Conservation (phyloP, 352 stramenopile genomes). For the Phytophthora pseudosyringae region DNA sequence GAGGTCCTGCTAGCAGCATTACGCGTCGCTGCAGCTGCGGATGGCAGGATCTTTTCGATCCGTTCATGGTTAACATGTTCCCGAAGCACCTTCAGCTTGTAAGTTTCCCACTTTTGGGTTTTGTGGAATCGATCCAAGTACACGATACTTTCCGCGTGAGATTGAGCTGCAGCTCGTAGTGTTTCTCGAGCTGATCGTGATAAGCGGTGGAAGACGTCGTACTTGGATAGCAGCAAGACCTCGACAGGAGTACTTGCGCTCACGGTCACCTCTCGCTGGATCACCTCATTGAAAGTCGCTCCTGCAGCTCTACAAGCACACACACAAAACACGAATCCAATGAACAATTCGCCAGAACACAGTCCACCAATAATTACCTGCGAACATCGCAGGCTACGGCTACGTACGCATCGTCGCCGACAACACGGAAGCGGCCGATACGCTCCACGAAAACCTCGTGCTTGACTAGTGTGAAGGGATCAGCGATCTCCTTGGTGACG, state of each 20-base stretch:
- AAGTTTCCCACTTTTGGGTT: conserved; percentile 66
- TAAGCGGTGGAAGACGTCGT: conserved; percentile 80
- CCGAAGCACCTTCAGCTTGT: conserved; percentile 56
- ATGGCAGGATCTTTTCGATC: conserved; percentile 53
- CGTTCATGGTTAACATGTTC: conserved; percentile 57
- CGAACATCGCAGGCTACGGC: background rate
- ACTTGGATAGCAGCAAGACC: conserved; percentile 74
- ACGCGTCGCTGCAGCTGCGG: conserved; percentile 6
- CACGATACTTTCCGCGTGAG: conserved; percentile 56
- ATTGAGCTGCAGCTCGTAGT: conserved; percentile 49
- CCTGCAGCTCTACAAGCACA: conserved; percentile 52
- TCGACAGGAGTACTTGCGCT: conserved; percentile 75
- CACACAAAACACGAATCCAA: background rate
- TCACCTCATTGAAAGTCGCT: conserved; percentile 67
- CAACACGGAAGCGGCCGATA: conserved; percentile 61
- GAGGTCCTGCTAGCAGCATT: background rate
- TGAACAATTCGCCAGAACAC: too few relatives aligned
- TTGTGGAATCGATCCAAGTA: conserved; percentile 80
- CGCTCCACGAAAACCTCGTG: conserved; percentile 64
- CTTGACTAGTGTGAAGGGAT: conserved; percentile 39
- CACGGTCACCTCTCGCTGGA: conserved; percentile 68
- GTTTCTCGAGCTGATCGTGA: conserved; percentile 63
- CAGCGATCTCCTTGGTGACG: conserved; percentile 57
- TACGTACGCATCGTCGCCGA: conserved; percentile 80
- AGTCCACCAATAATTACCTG: too few relatives aligned